Percentiles rank a stretch among this genome's conserved stretches.
These are phyloP conservation scores for Tubosaeta sp. DNA, from an alignment of 768 basidiomycete species.

Conservation along the genomic window DNA sequence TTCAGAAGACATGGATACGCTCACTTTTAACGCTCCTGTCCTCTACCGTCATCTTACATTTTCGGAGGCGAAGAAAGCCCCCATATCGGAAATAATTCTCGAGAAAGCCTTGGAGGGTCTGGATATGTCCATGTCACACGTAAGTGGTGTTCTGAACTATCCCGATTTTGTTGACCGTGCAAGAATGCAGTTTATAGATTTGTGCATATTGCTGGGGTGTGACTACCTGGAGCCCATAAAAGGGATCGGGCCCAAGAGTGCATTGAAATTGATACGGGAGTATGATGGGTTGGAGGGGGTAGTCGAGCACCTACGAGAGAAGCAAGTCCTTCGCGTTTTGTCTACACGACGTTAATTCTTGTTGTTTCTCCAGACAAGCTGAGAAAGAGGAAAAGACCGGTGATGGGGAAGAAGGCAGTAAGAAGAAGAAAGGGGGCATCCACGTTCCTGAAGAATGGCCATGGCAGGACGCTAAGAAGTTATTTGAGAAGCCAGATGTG, in stretches of 20 bases:
- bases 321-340: slow-evolving; percentile 39
- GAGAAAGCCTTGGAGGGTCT: slow-evolving; percentile 81
- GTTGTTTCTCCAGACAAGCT: slow-evolving; percentile 22
- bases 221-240: slow-evolving; percentile 99
- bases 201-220: slow-evolving; percentile 94
- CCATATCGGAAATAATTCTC: slow-evolving; percentile 89
- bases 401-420: slow-evolving; percentile 36
- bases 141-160: slow-evolving; percentile 23
- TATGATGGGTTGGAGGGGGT: slow-evolving; percentile 67
- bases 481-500: slow-evolving; percentile 91
- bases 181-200: slow-evolving; percentile 76
- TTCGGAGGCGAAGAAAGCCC: slow-evolving; percentile 95
- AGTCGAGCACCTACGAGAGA: slow-evolving; percentile 73
- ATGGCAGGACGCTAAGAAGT: slow-evolving; percentile 89
- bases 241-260: slow-evolving; percentile 93
- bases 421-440: slow-evolving; percentile 66
- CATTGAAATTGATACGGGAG: slow-evolving; percentile 88
- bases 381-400: slow-evolving; percentile 44
- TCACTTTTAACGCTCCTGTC: slow-evolving; percentile 91
- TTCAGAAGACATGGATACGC: slow-evolving; percentile 99
- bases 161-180: neutral
- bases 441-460: slow-evolving; percentile 93
- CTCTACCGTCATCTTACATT: slow-evolving; percentile 95
- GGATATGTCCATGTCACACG: slow-evolving; percentile 89
- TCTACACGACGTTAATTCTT: neutral